A percentile compares a stretch with the other conserved stretches of the same genome.
phyloP scores from a whole-genome alignment of 1,284 basidiomycete species.

The Peniophora sp. region DNA sequence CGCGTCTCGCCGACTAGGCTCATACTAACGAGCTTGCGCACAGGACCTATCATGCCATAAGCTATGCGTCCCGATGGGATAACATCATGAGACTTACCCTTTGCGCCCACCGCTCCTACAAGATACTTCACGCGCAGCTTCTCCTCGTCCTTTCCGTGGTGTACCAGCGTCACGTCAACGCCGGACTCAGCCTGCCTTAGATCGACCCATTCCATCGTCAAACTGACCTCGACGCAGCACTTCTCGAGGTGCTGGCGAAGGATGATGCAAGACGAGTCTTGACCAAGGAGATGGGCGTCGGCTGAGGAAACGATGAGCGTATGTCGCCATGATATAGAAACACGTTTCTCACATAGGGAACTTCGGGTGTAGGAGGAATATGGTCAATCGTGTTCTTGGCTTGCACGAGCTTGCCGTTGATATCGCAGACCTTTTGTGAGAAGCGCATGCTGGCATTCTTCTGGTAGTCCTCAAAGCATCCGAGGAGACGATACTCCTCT shows the following conservation, averaged over 20 bases:
- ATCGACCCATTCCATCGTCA: neutral
- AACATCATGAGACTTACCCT: neutral
- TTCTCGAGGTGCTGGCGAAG: neutral
- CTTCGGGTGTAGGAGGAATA: neutral
- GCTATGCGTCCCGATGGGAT: neutral
- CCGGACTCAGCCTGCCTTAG: neutral
- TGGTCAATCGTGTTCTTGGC: neutral
- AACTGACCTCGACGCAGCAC: neutral
- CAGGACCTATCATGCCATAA: neutral
- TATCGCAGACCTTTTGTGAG: neutral
- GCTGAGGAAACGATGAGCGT: neutral
- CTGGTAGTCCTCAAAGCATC: slow-evolving; percentile 11
- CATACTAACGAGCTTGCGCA: neutral
- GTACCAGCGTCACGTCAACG: neutral
- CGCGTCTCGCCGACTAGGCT: neutral
- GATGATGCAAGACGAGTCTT: neutral
- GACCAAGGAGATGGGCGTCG: neutral
- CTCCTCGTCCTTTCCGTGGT: neutral
- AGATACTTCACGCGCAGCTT: neutral
- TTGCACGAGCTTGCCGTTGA: neutral
- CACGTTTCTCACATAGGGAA: slow-evolving; percentile 5
- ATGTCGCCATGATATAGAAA: neutral
- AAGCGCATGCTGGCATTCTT: neutral
- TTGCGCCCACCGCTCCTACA: neutral
- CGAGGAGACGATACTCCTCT: neutral